Conservation (phyloP, 805 yeast species). For the Myxozyma neglecta region DNA sequence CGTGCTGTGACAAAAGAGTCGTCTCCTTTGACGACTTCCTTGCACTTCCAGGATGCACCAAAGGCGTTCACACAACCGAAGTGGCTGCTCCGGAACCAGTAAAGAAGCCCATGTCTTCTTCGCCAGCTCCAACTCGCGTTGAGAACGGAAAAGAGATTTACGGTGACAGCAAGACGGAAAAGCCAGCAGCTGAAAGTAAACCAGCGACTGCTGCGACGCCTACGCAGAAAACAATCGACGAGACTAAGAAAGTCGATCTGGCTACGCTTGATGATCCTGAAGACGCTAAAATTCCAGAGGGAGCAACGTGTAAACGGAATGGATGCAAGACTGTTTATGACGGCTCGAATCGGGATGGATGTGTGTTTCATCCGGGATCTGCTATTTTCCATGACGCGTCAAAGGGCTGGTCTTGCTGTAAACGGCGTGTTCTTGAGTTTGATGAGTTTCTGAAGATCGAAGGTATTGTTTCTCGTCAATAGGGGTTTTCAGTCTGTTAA, state of each 20-base stretch:
- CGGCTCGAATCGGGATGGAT: conserved; percentile 31
- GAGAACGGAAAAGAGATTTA: conserved; percentile 29
- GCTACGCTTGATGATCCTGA: conserved; percentile 31
- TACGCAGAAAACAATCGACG: conserved; percentile 12
- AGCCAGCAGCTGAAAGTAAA: neutral
- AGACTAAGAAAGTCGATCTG: conserved; percentile 11
- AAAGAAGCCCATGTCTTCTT: conserved; percentile 1
- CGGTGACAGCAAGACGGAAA: conserved; percentile 1
- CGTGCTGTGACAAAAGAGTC: conserved; percentile 34
- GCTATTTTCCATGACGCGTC: conserved; percentile 36
- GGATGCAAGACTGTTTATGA: conserved; percentile 28
- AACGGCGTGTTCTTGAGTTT: conserved; percentile 34
- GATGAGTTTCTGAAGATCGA: conserved; percentile 34
- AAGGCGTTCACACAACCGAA: conserved; percentile 32
- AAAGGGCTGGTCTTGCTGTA: conserved; percentile 37
- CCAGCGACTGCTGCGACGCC: conserved; percentile 18
- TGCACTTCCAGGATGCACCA: conserved; percentile 33
- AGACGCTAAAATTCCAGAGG: conserved; percentile 32
- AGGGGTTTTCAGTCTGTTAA: neutral
- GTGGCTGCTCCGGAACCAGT: conserved; percentile 18
- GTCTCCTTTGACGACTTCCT: conserved; percentile 34
- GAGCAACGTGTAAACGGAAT: conserved; percentile 33
- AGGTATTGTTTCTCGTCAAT: conserved; percentile 8
- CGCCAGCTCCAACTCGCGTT: conserved; percentile 15
- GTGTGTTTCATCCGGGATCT: conserved; percentile 33